Base-by-base conservation (phyloP, 371 early-diverging fungal genomes). In the Cokeromyces recurvatus region DNA sequence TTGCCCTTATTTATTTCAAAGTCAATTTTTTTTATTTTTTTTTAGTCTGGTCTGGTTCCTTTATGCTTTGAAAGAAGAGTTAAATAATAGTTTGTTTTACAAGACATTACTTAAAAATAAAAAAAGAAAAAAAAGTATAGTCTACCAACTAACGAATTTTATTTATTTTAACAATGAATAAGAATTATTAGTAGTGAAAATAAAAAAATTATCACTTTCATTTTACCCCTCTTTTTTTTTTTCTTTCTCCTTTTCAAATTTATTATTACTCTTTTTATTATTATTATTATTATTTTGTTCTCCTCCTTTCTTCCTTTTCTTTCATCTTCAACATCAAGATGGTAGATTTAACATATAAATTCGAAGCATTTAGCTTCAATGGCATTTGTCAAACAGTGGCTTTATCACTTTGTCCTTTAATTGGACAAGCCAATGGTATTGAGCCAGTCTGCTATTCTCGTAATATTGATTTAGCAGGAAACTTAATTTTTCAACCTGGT, bases 371-470 rank as follows among this genome's bases (percentile, higher is more conserved):
- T 43, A 82, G 78, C 51, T 97, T 92, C 65, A 84, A 81, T 64
- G 80, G 80, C 51, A 86, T 94, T 47, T 97, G 97, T 68, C 70
- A 76, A 43, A 82, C 80, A 39, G 87, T 90, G 11, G 82, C 91
- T 24, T 71, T 94, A 54, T 76, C 94, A 7, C 68, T 94, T 29
- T 97, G 97, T 68, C 92, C 95, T 24, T 74, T 94, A 41, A 86
- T 95, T 44, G 91, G 90, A 38, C 59, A 63, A 32, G 51, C 55
- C 6, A 74, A 84, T 31, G 90, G 89, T n/a, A 70, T 87, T 37
- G 95, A 94, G 57, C 94, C 96, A 12, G 67, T 71, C 17, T 95
- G 96, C 70, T 97, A 95, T 70, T 85, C 94, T 43, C 81, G 97
- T 42, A 95, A 95, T 69, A 86, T 94, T 50, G 92, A 91, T 56